Base-by-base conservation (phyloP, 148 eudicot species). In the Heliosperma pusillum region DNA sequence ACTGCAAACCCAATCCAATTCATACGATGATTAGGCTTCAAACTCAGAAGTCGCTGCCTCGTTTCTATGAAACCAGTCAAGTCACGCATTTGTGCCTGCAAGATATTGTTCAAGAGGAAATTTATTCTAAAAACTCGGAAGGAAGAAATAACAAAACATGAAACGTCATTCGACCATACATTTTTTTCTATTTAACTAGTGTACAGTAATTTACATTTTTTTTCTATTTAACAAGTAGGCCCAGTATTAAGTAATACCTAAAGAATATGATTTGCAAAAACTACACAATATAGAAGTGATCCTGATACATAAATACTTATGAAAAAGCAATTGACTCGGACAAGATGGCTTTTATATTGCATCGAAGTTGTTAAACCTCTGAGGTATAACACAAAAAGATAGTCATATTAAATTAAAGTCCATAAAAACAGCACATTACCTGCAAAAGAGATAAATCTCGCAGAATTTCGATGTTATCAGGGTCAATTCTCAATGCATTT, bases 1-100 rank as follows among this genome's bases (percentile, higher is more conserved):
- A 92, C 97, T 26, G 99, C 94, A 84, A 92, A 96, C 26, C 99
- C 97, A 71, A 96, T 96, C 99, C 99, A 96, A 77, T 96, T 96
- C 99, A 96, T 96, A 60, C 99, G 97, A 83, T 93, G 97, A 87
- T 96, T 92, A 69, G 97, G 95, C 80, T 96, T 96, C 85, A 96
- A 80, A 74, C 91, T 96, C 86, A 96, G 85, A 76, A 96, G 85
- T 61, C 88, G 97, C 82, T 92, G 99, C 84, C 99, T 90, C 52
- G 99, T 96, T 82, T 96, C 99, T 73, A 96, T 96, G 83, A 92
- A 96, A 62, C 97, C 99, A 53, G 85, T 61, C 91, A 96, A 86
- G 82, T 96, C 97, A 16, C 99, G 97, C 97, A 92, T 96, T 84
- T 96, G 99, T 69, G 99, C 97, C 99, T 96, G 88, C 63, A 85